phyloP scores from a whole-genome alignment of 2,329 filamentous ascomycete species.

The Xylariaceae sp. region DNA sequence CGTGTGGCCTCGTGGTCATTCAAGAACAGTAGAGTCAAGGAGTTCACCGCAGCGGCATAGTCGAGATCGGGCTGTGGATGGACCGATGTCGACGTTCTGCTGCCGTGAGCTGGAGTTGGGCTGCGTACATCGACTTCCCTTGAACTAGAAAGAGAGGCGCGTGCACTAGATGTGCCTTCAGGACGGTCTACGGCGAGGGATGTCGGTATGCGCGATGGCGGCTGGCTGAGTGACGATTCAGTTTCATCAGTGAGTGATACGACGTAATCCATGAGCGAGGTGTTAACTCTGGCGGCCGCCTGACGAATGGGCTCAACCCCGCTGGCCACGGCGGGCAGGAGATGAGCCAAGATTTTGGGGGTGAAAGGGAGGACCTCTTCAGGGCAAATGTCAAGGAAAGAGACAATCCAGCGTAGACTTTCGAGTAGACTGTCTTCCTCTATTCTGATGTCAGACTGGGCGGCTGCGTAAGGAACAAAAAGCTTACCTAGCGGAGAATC shows the following conservation, averaged over 20 bases:
- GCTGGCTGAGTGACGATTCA: slow-evolving; percentile 34
- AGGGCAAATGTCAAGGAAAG: slow-evolving; percentile 94
- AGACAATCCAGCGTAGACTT: slow-evolving; percentile 89
- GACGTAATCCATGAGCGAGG: slow-evolving; percentile 88
- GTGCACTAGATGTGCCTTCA: slow-evolving; percentile 46
- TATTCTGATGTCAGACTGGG: slow-evolving; percentile 31
- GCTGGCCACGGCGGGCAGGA: slow-evolving; percentile 91
- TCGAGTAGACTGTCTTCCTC: slow-evolving; percentile 92
- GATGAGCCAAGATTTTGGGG: slow-evolving; percentile 83
- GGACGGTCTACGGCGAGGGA: slow-evolving; percentile 42
- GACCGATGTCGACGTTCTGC: slow-evolving; percentile 42
- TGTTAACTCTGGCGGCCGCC: slow-evolving; percentile 85
- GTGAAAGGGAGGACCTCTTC: slow-evolving; percentile 96
- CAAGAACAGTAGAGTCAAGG: slow-evolving; percentile 85
- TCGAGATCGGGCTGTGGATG: slow-evolving; percentile 71
- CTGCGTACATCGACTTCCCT: slow-evolving; percentile 51
- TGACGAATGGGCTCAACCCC: slow-evolving; percentile 84
- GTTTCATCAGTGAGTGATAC: slow-evolving; percentile 79
- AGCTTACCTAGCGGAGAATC: slow-evolving; percentile 71
- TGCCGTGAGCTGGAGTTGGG: slow-evolving; percentile 48
- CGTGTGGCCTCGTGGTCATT: slow-evolving; percentile 96
- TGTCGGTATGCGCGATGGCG: slow-evolving; percentile 38
- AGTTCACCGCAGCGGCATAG: slow-evolving; percentile 90
- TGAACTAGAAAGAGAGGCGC: slow-evolving; percentile 49
- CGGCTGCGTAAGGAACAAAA: slow-evolving; percentile 2